Evolutionary conservation across 2,329 filamentous ascomycete genomes (phyloP), one percentile per base, ranked within the genome.

Genomic region (Claviceps capensis): DNA sequence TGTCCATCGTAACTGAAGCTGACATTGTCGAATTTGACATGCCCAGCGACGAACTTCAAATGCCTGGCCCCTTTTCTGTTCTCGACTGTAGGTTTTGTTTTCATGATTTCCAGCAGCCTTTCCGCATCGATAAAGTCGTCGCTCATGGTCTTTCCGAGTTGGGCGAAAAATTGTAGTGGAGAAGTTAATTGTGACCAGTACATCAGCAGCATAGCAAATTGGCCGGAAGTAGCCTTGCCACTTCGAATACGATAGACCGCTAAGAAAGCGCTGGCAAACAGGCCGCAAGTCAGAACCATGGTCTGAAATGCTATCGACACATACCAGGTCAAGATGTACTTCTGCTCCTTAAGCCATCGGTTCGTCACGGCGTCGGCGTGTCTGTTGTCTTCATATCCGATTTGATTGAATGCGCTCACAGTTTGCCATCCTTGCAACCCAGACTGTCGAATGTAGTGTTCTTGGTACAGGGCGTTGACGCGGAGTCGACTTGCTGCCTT

Each of bases 121-220:
- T 82, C 76, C 5, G 78, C 77, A 52, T 79, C 72, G 45, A 81
- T 76, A 38, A 82, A 69, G 52, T 79, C 73, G 55, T 73, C 71
- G 52, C 76, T 77, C 55, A 82, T 72, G 48, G 66, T 74, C 59
- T 76, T 78, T 6, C 78, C 77, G 30, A 81, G 65, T 17, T 69
- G 68, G 6, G 77, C 75, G 61, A 88, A 87, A 65, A 85, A 87
- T 57, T 82, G 82, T 50, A 88, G 72, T 2, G 85, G 85, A 2
- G 78, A 76, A 45, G 84, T 83, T 40, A 88, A 72, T 60, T 88
- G 84, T 17, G 77, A 76, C 83, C 86, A 86, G 64, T 88, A 88
- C 50, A 82, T 83, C 54, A 88, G 68, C 16, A 88, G 71, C 67
- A 82, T 79, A 52, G 85, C 80, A 58, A 88, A 87, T 56, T 84